phyloP scores from a whole-genome alignment of 2,329 filamentous ascomycete genomes.

The Domatiomyces globalis region DNA sequence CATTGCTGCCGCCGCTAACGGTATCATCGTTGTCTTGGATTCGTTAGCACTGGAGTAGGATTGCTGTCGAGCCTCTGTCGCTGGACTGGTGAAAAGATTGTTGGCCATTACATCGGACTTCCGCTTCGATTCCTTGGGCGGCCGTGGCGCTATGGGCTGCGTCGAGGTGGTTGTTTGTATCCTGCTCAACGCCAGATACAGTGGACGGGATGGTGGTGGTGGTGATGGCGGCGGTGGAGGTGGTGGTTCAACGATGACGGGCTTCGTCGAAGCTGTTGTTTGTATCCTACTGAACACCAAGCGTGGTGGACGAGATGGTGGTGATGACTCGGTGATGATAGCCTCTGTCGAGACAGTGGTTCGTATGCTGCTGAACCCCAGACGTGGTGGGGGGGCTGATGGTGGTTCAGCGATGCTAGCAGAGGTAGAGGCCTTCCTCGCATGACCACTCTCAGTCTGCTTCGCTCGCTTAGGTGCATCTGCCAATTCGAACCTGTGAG shows the following conservation, averaged over 20 bases:
- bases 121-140: not conserved
- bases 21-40: not conserved
- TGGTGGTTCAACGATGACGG: not conserved
- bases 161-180: not conserved
- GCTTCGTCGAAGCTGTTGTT: not conserved
- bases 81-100: not conserved
- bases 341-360: not conserved
- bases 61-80: not conserved
- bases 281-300: not conserved
- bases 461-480: not conserved
- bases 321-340: not conserved
- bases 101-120: not conserved
- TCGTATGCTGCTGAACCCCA: not conserved
- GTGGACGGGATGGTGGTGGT: not conserved
- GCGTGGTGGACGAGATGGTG: not conserved
- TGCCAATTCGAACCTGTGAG: not conserved
- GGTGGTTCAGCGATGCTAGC: not conserved
- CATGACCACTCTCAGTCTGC: not conserved
- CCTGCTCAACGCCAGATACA: not conserved
- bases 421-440: not conserved
- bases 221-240: not conserved
- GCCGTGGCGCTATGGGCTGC: not conserved
- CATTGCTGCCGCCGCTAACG: not conserved
- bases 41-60: not conserved
- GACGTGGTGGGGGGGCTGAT: not conserved